These are phyloP conservation scores for Claviceps quebecensis DNA, from an alignment of 2,329 filamentous ascomycete species.

Conservation along the genomic window DNA sequence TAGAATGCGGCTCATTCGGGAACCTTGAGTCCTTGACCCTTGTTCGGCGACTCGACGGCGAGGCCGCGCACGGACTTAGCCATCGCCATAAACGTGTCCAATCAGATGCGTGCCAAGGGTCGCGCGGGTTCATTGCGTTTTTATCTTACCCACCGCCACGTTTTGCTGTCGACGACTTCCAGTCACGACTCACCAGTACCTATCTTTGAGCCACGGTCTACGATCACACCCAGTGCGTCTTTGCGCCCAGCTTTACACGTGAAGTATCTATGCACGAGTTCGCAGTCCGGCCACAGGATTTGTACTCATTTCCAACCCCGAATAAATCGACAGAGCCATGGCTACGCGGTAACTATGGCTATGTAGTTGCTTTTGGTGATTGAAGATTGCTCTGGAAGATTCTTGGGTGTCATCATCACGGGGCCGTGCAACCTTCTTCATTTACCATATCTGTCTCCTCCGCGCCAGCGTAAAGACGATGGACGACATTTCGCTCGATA, in stretches of 20 bases:
- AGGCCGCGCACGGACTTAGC: background rate
- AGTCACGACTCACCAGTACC: too few species aligned
- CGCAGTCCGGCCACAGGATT: background rate
- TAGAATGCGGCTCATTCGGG: too few species aligned
- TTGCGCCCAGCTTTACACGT: background rate
- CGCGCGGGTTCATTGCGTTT: background rate
- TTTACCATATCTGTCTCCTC: background rate
- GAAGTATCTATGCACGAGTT: background rate
- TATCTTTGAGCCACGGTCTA: background rate
- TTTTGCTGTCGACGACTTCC: background rate
- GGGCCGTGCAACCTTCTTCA: background rate
- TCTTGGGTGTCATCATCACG: too few species aligned
- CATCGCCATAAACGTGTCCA: background rate
- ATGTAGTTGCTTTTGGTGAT: background rate
- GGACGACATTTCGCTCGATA: constrained; percentile 8
- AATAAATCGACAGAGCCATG: background rate
- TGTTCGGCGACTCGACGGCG: too few species aligned
- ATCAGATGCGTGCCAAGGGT: background rate
- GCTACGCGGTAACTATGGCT: background rate
- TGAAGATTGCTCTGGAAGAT: too few species aligned
- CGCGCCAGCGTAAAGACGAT: background rate
- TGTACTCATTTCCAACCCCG: too few species aligned
- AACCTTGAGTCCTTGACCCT: background rate
- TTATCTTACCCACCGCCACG: background rate
- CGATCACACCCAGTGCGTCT: background rate